A percentile compares a stretch with the other conserved stretches of the same genome.
phyloP scores from a whole-genome alignment of 2,329 filamentous ascomycete genomes.

The Leptoxyphium fumago region DNA sequence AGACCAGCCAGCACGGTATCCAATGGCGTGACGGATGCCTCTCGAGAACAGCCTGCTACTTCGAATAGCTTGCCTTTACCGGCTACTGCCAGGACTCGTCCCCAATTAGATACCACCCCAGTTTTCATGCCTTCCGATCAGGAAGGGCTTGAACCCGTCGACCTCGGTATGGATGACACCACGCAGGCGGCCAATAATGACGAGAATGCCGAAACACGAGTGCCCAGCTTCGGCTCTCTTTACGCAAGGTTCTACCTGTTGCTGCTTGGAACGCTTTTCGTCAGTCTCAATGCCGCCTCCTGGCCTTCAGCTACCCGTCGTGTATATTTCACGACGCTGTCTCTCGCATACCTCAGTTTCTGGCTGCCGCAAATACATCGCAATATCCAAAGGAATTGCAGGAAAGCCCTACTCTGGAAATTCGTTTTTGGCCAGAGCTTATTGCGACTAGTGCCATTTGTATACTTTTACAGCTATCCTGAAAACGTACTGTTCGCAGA shows the following conservation, averaged over 20 bases:
- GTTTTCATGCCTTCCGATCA: constrained; percentile 44
- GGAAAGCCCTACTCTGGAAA: constrained; percentile 78
- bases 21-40: not conserved
- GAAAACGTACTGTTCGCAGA: constrained; percentile 72
- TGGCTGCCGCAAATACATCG: constrained; percentile 88
- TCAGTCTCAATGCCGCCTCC: constrained; percentile 44
- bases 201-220: constrained; percentile 23
- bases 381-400: constrained; percentile 81
- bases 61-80: constrained; percentile 33
- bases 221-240: constrained; percentile 36
- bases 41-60: constrained; percentile 10
- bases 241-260: constrained; percentile 49
- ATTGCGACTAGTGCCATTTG: constrained; percentile 62
- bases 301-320: constrained; percentile 39
- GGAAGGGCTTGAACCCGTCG: constrained; percentile 25
- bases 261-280: constrained; percentile 41
- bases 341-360: constrained; percentile 69
- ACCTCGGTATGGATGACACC: constrained; percentile 27
- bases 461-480: constrained; percentile 67
- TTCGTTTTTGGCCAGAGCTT: constrained; percentile 76
- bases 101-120: constrained; percentile 36
- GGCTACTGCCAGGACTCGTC: constrained; percentile 30
- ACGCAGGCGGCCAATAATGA: constrained; percentile 17
- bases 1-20: not conserved
- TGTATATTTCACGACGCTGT: constrained; percentile 46